Percentiles rank a stretch among this genome's conserved stretches.
phyloP scores from a whole-genome alignment of 169 alveolate genomes.

The Sarcocystis neurona region DNA sequence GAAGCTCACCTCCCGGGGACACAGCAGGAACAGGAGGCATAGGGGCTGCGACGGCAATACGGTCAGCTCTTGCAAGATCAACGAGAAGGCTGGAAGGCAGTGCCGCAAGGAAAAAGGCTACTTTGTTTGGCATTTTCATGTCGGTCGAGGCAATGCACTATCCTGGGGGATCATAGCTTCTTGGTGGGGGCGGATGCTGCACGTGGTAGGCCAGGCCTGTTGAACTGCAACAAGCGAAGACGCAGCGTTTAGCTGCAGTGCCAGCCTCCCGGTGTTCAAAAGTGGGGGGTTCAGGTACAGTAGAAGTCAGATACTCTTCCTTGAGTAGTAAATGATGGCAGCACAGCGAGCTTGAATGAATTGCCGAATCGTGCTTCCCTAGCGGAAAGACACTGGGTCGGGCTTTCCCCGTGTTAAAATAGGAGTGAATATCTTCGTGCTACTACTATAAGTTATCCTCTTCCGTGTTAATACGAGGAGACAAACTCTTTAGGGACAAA shows the following conservation, averaged over 20 bases:
- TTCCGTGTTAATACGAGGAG: no score
- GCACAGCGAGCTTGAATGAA: no score
- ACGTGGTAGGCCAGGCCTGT: not conserved
- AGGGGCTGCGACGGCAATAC: not conserved
- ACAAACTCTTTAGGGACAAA: no score
- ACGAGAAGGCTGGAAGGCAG: not conserved
- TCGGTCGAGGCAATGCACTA: no score
- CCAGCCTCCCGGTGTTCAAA: not conserved
- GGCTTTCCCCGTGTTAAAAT: no score
- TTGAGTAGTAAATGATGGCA: not conserved
- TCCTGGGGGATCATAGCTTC: not conserved
- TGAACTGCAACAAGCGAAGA: not conserved
- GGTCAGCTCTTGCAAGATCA: not conserved
- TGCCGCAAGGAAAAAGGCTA: constrained; percentile 2
- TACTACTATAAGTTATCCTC: no score
- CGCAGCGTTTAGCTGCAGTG: not conserved
- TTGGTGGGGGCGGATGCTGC: not conserved
- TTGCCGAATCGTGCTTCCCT: no score
- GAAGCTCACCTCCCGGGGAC: not conserved
- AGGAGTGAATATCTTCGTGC: no score
- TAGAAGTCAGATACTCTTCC: not conserved
- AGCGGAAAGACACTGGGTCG: no score
- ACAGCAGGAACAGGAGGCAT: not conserved
- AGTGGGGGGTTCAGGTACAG: not conserved
- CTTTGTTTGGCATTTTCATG: no score